phyloP scores from a whole-genome alignment of 805 yeast genomes.

The Spathaspora arborariae region DNA sequence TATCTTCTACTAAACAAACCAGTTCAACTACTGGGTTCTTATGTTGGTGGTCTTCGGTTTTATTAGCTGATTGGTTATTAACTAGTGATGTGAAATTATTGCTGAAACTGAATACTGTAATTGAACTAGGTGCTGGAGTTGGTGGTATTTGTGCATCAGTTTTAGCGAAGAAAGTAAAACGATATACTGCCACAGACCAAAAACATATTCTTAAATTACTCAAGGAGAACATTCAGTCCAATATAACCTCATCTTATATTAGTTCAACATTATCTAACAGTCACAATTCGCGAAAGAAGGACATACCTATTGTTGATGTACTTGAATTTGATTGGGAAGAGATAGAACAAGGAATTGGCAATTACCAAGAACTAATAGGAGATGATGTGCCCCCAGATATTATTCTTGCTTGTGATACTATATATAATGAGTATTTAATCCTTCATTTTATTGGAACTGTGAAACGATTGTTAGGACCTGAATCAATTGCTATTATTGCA shows the following conservation, averaged over 20 bases:
- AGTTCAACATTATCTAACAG: constrained; percentile 6
- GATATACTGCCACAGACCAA: constrained; percentile 59
- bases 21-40: constrained; percentile 60
- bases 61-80: constrained; percentile 53
- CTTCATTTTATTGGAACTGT: constrained; percentile 46
- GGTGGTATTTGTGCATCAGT: constrained; percentile 47
- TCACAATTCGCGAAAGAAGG: neutral
- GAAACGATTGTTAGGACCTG: constrained; percentile 26
- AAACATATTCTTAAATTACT: constrained; percentile 48
- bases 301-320: constrained; percentile 34
- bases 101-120: constrained; percentile 13
- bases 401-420: constrained; percentile 60
- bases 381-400: constrained; percentile 33
- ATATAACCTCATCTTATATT: constrained; percentile 16
- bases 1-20: constrained; percentile 27
- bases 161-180: constrained; percentile 27
- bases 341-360: constrained; percentile 28
- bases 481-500: constrained; percentile 39
- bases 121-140: constrained; percentile 65
- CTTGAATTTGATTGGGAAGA: constrained; percentile 63
- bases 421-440: constrained; percentile 59
- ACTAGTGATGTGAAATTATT: constrained; percentile 8
- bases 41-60: constrained; percentile 52
- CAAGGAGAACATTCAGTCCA: constrained; percentile 41
- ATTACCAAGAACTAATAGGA: constrained; percentile 12